phyloP scores from a whole-genome alignment of 352 stramenopile genomes.

The Plasmopara viticola region DNA sequence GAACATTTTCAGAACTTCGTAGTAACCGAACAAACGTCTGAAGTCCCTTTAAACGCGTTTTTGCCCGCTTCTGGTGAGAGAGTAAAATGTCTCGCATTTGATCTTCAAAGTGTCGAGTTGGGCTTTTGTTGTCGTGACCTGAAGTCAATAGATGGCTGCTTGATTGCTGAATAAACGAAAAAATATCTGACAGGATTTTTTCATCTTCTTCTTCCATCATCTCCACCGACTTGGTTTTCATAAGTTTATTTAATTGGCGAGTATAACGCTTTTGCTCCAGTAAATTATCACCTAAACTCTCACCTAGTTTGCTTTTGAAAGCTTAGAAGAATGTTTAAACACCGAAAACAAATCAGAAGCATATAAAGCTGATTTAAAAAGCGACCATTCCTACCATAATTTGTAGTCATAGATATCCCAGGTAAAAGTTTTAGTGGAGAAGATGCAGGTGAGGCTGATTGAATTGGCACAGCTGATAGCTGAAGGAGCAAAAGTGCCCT shows the following conservation, averaged over 20 bases:
- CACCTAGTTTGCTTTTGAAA: slow-evolving; percentile 3
- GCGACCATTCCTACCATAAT: slow-evolving; percentile 37
- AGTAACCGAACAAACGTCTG: slow-evolving; percentile 61
- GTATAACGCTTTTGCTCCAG: slow-evolving; percentile 34
- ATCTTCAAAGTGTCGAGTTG: slow-evolving; percentile 29
- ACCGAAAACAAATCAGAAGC: slow-evolving; percentile 4
- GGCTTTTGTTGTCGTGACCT: slow-evolving; percentile 1
- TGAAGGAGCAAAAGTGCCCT: slow-evolving; percentile 62
- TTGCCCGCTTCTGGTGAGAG: slow-evolving; percentile 40
- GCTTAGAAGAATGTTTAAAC: slow-evolving; percentile 31
- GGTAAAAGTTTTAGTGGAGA: slow-evolving; percentile 65
- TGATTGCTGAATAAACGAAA: slow-evolving; percentile 72
- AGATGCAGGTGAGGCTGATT: slow-evolving; percentile 15
- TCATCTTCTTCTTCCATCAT: slow-evolving; percentile 82
- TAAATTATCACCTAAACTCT: slow-evolving; percentile 4
- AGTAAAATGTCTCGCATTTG: slow-evolving; percentile 43
- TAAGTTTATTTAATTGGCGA: slow-evolving; percentile 57
- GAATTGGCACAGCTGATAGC: slow-evolving; percentile 43
- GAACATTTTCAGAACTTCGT: slow-evolving; percentile 42
- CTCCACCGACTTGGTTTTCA: slow-evolving; percentile 68
- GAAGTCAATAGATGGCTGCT: slow-evolving; percentile 11
- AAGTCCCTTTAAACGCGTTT: slow-evolving; percentile 52
- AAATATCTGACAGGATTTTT: slow-evolving; percentile 72
- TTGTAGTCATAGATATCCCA: slow-evolving; percentile 48
- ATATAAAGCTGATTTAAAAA: not conserved